Evolutionary conservation across 768 basidiomycete species (phyloP).

Genomic region (Multifurca ochricompacta): DNA sequence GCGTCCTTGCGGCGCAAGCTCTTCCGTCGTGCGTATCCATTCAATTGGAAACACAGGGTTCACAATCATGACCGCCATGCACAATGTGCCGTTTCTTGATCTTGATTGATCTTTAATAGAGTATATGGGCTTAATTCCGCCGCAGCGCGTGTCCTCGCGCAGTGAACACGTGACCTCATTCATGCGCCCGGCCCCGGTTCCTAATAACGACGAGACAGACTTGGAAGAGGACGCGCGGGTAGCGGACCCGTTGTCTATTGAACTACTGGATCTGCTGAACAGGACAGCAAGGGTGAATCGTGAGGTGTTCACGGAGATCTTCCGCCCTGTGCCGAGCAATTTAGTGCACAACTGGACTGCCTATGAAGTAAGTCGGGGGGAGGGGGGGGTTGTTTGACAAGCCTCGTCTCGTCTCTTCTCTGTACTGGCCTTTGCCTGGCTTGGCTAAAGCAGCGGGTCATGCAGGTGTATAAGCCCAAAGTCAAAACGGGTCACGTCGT

Average conservation of each 20-base stretch:
- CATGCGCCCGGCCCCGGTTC: conserved; percentile 74
- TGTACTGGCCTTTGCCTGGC: too few relatives aligned
- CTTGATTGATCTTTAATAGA: conserved; percentile 52
- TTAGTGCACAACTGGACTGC: conserved; percentile 68
- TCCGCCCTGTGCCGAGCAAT: conserved; percentile 82
- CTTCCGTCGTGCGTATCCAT: conserved; percentile 54
- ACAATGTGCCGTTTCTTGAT: too few relatives aligned
- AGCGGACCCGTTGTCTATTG: conserved; percentile 69
- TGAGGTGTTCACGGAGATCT: conserved; percentile 79
- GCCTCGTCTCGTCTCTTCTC: too few relatives aligned
- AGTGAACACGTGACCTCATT: conserved; percentile 41
- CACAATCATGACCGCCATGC: background rate
- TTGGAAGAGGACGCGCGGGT: conserved; percentile 55
- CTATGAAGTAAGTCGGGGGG: conserved; percentile 57
- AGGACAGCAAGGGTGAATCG: conserved; percentile 72
- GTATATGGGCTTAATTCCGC: conserved; percentile 77
- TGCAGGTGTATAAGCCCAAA: conserved; percentile 65
- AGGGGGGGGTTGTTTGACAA: too few relatives aligned
- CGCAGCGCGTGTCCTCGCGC: conserved; percentile 47
- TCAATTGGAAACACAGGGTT: background rate
- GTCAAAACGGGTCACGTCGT: conserved; percentile 77
- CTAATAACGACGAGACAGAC: conserved; percentile 60
- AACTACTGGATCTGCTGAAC: conserved; percentile 51
- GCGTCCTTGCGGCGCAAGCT: conserved; percentile 75
- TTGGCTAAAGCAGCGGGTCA: background rate